Percentiles rank a stretch among this genome's conserved stretches.
These are phyloP conservation scores for Termitomyces sp. DNA, from an alignment of 768 basidiomycete genomes.

Conservation along the genomic window DNA sequence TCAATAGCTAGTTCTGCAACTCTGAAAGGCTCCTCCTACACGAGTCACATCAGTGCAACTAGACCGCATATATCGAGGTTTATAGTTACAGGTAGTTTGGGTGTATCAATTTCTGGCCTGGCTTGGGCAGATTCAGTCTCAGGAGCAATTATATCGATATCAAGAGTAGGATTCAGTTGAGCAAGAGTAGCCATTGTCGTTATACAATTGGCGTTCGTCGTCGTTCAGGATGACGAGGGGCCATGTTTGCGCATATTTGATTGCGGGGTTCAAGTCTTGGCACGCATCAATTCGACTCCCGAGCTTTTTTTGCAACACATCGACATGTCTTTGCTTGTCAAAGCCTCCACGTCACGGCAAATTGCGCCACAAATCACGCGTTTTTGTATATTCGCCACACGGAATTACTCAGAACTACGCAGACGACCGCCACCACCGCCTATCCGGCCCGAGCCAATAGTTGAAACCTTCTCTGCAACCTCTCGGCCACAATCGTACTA, in stretches of 20 bases:
- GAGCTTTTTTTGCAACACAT: not conserved
- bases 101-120: conserved; percentile 12
- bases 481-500: conserved; percentile 34
- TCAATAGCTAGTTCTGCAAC: conserved; percentile 50
- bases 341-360: conserved; percentile 2
- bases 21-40: conserved; percentile 43
- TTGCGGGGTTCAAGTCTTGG: not conserved
- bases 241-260: conserved; percentile 9
- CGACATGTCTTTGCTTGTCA: conserved; percentile 8
- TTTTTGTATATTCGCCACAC: not conserved
- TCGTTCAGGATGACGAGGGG: not conserved
- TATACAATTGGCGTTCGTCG: not conserved
- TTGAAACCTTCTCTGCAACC: conserved; percentile 22
- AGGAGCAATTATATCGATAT: not conserved
- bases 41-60: not conserved
- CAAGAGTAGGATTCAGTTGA: not conserved
- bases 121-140: conserved; percentile 7
- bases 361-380: conserved; percentile 4
- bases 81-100: conserved; percentile 13
- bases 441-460: conserved; percentile 10
- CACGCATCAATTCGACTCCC: not conserved
- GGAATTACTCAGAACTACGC: conserved; percentile 12
- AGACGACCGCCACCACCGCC: conserved; percentile 13
- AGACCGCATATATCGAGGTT: conserved; percentile 9
- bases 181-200: conserved; percentile 1